These are phyloP conservation scores for Combretum micranthum DNA, from an alignment of 345 rosid genomes.

Conservation along the genomic window DNA sequence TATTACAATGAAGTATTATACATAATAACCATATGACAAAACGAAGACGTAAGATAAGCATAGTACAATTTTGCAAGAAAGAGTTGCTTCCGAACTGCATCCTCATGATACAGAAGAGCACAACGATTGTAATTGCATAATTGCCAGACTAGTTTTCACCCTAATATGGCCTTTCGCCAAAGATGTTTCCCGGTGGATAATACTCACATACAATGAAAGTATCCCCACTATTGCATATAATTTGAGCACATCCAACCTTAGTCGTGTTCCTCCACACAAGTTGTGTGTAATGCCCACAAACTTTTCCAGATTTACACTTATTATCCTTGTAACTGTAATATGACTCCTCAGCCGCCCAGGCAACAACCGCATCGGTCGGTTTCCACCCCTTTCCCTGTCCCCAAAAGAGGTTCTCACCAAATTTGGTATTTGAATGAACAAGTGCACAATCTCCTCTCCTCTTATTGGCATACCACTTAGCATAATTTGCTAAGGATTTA, in stretches of 20 bases:
- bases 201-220: conserved; percentile 9
- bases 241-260: conserved; percentile 13
- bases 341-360: conserved; percentile 7
- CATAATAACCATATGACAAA: too few relatives aligned
- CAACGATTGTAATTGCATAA: too few relatives aligned
- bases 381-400: conserved; percentile 9
- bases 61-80: too few relatives aligned
- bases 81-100: too few relatives aligned
- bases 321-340: conserved; percentile 3
- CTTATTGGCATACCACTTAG: conserved; percentile 9
- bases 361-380: conserved; percentile 6
- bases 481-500: conserved; percentile 7
- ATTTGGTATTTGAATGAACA: conserved; percentile 3
- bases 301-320: neutral
- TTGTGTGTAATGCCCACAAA: conserved; percentile 12
- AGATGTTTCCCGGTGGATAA: conserved; percentile 11
- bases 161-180: conserved; percentile 9
- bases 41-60: too few relatives aligned
- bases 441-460: conserved; percentile 12
- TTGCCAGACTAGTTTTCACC: neutral
- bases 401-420: conserved; percentile 15
- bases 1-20: too few relatives aligned
- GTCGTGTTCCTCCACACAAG: conserved; percentile 9
- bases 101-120: too few relatives aligned
- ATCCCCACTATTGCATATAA: conserved; percentile 6